Evolutionary conservation across 2,329 filamentous ascomycete genomes (phyloP).

Genomic region (Colletotrichum zoysiae): DNA sequence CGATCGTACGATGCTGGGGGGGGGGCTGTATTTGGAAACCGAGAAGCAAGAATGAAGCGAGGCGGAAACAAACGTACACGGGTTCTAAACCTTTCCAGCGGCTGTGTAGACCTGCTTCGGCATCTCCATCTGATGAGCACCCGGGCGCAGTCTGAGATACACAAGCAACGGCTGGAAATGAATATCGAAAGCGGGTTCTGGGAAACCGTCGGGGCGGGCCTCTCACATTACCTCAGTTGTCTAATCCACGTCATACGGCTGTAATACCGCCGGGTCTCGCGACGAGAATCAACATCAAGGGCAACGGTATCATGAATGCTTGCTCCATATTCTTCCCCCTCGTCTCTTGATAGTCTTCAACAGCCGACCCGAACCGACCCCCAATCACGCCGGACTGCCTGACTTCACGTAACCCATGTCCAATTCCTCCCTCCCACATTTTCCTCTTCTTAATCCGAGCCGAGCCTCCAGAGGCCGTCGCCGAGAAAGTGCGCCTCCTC

Average conservation of each 20-base stretch:
- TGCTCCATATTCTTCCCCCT: neutral
- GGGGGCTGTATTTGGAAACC: neutral
- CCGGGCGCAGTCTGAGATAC: too few species aligned
- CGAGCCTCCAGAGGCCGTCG: conserved; percentile 89
- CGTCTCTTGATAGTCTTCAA: neutral
- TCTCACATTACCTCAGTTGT: neutral
- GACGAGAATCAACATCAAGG: neutral
- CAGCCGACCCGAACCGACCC: neutral
- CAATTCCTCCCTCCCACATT: neutral
- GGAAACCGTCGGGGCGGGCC: neutral
- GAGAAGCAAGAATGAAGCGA: neutral
- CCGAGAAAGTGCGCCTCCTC: conserved; percentile 95
- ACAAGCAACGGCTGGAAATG: too few species aligned
- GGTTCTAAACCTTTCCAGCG: too few species aligned
- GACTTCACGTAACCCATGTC: neutral
- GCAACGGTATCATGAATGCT: neutral
- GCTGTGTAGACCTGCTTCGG: too few species aligned
- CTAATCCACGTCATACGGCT: neutral
- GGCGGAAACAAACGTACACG: neutral
- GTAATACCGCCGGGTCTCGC: neutral
- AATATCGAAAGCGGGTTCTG: too few species aligned
- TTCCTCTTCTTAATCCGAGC: conserved; percentile 55
- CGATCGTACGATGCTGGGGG: too few species aligned
- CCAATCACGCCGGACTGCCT: neutral
- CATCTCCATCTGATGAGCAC: too few species aligned